Percentiles rank a stretch among this genome's conserved stretches.
These are phyloP conservation scores for Saccharomyces eubayanus DNA, from an alignment of 805 yeast species.

Conservation along the genomic window DNA sequence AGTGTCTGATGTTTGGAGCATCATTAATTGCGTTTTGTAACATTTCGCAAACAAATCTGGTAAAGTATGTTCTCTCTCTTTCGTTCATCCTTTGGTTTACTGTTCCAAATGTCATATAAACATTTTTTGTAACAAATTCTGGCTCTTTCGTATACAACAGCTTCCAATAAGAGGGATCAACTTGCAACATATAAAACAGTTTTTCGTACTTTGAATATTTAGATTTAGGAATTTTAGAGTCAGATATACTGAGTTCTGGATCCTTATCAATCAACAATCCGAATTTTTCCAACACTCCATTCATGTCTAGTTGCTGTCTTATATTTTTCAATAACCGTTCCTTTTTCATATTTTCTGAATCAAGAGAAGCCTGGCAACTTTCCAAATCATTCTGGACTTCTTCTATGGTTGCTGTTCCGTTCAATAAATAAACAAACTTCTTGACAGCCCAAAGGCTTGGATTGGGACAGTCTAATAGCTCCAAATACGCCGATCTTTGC, in stretches of 20 bases:
- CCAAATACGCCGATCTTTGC: slow-evolving; percentile 64
- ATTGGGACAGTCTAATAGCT: slow-evolving; percentile 57
- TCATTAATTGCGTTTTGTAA: slow-evolving; percentile 36
- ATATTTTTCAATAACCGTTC: slow-evolving; percentile 66
- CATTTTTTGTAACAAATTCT: slow-evolving; percentile 22
- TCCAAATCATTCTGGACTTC: slow-evolving; percentile 67
- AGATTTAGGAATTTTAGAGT: slow-evolving; percentile 8
- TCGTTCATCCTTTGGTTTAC: slow-evolving; percentile 25
- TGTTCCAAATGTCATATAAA: slow-evolving; percentile 25
- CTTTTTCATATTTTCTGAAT: slow-evolving; percentile 59
- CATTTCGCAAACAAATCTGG: slow-evolving; percentile 47
- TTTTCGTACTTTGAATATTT: slow-evolving; percentile 47
- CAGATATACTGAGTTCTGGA: not conserved
- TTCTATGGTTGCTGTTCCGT: slow-evolving; percentile 64
- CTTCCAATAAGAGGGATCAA: slow-evolving; percentile 67
- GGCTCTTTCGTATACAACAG: slow-evolving; percentile 39
- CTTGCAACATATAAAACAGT: slow-evolving; percentile 72
- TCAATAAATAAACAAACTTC: slow-evolving; percentile 66
- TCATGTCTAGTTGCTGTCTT: slow-evolving; percentile 68
- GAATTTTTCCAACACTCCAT: slow-evolving; percentile 69
- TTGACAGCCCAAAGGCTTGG: slow-evolving; percentile 74
- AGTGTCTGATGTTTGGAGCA: slow-evolving; percentile 17
- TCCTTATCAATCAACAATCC: slow-evolving; percentile 34
- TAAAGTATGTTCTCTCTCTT: slow-evolving; percentile 64
- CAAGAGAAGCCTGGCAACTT: slow-evolving; percentile 56